Conservation (phyloP, 176 grass and related monocot species). For the Lolium rigidum region DNA sequence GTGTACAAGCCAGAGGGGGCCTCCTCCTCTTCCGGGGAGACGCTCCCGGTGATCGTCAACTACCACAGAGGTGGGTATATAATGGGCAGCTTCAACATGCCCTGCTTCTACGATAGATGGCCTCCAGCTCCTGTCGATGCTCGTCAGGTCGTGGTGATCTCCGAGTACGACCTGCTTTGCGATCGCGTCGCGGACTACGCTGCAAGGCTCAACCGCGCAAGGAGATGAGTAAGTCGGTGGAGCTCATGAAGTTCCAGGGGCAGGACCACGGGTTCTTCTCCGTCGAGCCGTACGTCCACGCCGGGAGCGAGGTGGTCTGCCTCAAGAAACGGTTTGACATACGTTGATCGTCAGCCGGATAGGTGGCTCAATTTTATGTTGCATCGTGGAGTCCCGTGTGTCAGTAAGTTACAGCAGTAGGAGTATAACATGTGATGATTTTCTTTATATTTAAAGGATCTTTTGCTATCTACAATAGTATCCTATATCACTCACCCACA, state of each 20-base stretch:
- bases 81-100: slow-evolving; percentile 24
- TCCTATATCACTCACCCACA: background rate
- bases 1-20: slow-evolving; percentile 20
- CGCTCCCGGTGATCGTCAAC: slow-evolving; percentile 47
- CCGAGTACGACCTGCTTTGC: too few species aligned
- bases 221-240: slow-evolving; percentile 35
- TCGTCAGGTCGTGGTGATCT: slow-evolving; percentile 27
- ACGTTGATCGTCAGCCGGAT: too few species aligned
- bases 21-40: background rate
- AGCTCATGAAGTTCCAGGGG: slow-evolving; percentile 49
- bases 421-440: background rate
- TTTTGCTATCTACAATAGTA: background rate
- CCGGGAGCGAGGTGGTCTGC: slow-evolving; percentile 51
- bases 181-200: too few species aligned
- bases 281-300: slow-evolving; percentile 55
- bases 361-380: too few species aligned
- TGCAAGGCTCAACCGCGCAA: too few species aligned
- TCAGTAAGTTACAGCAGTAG: too few species aligned
- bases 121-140: slow-evolving; percentile 24
- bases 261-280: slow-evolving; percentile 83
- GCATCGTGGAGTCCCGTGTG: too few species aligned
- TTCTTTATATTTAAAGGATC: background rate
- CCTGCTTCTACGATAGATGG: slow-evolving; percentile 26
- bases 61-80: slow-evolving; percentile 51
- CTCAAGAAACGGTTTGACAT: slow-evolving; percentile 43